phyloP scores from a whole-genome alignment of 106 monocot genomes.

The Dioscorea dumetorum region DNA sequence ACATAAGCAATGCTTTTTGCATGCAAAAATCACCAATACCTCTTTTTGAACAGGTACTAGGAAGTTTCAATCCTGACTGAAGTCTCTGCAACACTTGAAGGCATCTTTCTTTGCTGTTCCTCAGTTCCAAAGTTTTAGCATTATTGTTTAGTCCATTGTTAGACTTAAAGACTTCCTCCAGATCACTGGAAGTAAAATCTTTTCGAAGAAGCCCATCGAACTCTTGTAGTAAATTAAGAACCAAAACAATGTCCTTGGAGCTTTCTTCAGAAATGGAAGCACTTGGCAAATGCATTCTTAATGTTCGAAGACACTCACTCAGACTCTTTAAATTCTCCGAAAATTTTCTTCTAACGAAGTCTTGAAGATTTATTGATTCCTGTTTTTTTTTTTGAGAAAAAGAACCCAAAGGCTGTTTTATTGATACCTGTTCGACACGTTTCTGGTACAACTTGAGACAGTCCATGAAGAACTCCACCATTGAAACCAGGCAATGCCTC shows the following conservation, averaged over 20 bases:
- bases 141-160: neutral
- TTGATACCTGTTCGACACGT: neutral
- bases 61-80: neutral
- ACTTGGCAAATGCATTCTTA: conserved; percentile 32
- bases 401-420: too few species aligned
- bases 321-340: neutral
- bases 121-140: neutral
- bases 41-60: neutral
- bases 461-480: conserved; percentile 10
- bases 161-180: conserved; percentile 14
- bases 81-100: conserved; percentile 7
- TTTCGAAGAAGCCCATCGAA: conserved; percentile 9
- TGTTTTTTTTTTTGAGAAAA: too few species aligned
- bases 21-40: conserved; percentile 11
- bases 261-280: conserved; percentile 4
- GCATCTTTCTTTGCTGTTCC: neutral
- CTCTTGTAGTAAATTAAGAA: conserved; percentile 13
- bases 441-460: neutral
- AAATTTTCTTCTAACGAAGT: conserved; percentile 28
- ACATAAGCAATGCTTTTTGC: conserved; percentile 2
- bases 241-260: conserved; percentile 10
- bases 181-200: neutral
- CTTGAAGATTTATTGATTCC: neutral
- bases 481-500: conserved; percentile 23
- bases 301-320: conserved; percentile 5